Base-by-base conservation (phyloP, 2,329 filamentous ascomycete species). In the Onygenales sp. region DNA sequence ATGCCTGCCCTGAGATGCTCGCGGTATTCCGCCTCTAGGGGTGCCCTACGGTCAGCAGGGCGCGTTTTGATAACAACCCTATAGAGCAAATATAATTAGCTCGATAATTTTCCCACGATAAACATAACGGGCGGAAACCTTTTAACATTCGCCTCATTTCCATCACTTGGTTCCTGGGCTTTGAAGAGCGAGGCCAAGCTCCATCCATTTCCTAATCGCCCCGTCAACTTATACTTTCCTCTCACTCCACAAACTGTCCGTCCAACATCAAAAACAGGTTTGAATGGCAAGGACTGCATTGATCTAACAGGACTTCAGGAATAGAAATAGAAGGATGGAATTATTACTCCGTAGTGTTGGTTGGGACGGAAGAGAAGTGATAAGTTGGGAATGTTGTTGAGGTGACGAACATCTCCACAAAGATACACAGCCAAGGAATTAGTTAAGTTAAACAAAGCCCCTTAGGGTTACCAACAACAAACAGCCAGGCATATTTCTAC, bases 31-130 rank as follows among this genome's bases (percentile, higher is more conserved):
- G 36, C 34, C 51, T 53, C 51, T 33, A 53, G 51, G 43, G 51
- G 43, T 27, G 34, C 51, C 51, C 51, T 40, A 49, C 51, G 17
- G 14, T 53, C 51, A 32, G 36, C 51, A 49, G 51, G 51, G 31
- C 51, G 51, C 33, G 51, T 53, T 53, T 53, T 53, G 44, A 53
- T 53, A 49, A 53, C 44, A 53, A 53, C 51, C 27, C 51, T 53
- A 34, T 53, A 42, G 44, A 49, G 37, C 44, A 52, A 52, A 33
- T 47, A 31, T 36, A 40, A 42, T 52, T 47, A 52, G 51, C 17
- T 47, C n/a, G 33, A 47, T 31, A 39, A 40, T 33, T 52, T 52
- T 52, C 49, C 27, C 27, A 43, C 14, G 42, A 48, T 40, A 49
- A 49, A 33, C 21, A 53, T 36, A 33, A 53, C 42, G 21, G 45